Percentiles rank a stretch among this genome's conserved stretches.
Conservation (phyloP, 306 rosid species). For the Glycine soja region DNA sequence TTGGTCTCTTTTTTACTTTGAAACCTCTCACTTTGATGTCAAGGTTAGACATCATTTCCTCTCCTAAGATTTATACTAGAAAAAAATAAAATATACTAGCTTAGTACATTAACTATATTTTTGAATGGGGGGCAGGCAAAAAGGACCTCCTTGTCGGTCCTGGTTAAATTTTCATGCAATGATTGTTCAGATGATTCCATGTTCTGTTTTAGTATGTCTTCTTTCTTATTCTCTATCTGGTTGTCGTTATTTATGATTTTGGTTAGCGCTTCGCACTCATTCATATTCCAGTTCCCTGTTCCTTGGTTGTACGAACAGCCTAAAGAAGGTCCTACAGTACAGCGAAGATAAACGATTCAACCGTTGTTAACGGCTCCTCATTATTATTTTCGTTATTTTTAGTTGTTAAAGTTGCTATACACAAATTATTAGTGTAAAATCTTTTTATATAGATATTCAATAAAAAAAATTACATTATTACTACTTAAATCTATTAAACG, state of each 20-base stretch:
- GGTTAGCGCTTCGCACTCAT: neutral
- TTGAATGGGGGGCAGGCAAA: neutral
- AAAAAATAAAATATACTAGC: neutral
- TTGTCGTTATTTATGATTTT: slow-evolving; percentile 4
- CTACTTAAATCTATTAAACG: too few relatives aligned
- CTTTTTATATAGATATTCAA: too few relatives aligned
- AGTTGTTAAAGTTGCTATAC: too few relatives aligned
- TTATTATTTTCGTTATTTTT: neutral
- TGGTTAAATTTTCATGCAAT: slow-evolving; percentile 18
- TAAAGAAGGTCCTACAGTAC: slow-evolving; percentile 16
- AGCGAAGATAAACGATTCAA: neutral
- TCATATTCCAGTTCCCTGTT: slow-evolving; percentile 14
- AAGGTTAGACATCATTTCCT: too few relatives aligned
- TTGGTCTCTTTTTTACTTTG: too few relatives aligned
- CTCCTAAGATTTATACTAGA: too few relatives aligned
- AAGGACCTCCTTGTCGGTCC: neutral
- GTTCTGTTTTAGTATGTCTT: neutral
- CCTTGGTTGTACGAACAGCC: neutral
- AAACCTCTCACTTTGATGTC: too few relatives aligned
- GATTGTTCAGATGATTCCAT: slow-evolving; percentile 33
- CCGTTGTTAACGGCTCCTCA: neutral
- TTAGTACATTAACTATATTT: neutral
- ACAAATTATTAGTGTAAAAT: neutral
- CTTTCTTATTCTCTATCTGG: neutral
- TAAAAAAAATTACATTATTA: too few relatives aligned